Percentiles rank a stretch among this genome's conserved stretches.
These are phyloP conservation scores for Mortierella sp. DNA, from an alignment of 371 early-diverging fungal genomes.

Conservation along the genomic window DNA sequence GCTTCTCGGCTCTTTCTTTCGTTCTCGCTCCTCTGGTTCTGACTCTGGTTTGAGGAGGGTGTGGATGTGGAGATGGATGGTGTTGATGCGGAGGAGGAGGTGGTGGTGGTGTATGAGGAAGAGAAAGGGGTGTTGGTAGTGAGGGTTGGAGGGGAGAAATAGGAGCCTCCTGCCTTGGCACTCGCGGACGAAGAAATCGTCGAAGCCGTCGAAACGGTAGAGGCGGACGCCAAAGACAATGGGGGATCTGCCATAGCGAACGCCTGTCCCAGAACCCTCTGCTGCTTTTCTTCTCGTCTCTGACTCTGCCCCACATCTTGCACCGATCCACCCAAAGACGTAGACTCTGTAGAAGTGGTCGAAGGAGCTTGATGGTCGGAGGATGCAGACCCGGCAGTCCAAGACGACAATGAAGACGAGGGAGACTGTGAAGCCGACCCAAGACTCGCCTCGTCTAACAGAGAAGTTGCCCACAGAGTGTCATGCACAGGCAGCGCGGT, in stretches of 20 bases:
- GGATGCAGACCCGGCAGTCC: background rate
- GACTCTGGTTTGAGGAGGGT: background rate
- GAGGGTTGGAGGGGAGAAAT: background rate
- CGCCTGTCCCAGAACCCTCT: background rate
- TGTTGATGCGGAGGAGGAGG: background rate
- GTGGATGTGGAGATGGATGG: background rate
- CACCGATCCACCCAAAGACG: background rate
- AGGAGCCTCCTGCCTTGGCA: background rate
- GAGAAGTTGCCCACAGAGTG: background rate
- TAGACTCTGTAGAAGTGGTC: background rate
- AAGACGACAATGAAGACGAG: conserved; percentile 2
- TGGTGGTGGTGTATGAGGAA: background rate
- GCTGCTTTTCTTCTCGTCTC: background rate
- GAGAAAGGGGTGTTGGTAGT: background rate
- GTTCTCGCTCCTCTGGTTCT: background rate
- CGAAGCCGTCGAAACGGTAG: background rate
- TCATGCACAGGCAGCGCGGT: background rate
- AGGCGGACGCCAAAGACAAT: background rate
- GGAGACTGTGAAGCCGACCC: background rate
- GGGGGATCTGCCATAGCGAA: background rate
- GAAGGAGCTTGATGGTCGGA: background rate
- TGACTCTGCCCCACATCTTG: background rate
- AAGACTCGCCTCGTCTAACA: background rate
- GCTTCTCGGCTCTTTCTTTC: background rate
- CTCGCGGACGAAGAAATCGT: background rate